Base-by-base conservation (phyloP, 768 basidiomycete species). In the Myochromella boudieri region DNA sequence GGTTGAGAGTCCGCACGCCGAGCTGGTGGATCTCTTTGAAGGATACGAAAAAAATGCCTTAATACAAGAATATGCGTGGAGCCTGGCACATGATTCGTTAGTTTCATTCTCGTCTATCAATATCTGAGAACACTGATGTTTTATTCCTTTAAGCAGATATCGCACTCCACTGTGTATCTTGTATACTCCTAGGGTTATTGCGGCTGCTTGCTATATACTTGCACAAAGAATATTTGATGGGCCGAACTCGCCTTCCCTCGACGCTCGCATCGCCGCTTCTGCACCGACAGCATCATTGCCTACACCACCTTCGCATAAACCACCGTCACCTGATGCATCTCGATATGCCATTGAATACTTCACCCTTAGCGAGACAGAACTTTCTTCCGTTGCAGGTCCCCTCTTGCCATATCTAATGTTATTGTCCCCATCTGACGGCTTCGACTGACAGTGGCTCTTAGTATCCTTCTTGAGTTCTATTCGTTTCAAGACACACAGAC, bases 81-180 rank as follows among this genome's bases (percentile, higher is more conserved):
- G 87, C 51, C 72, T 93, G 41, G 85, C 89, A 11, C 87, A 91
- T 65, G 91, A 93, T 70, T 90, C 91, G 91, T 92, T 48, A 66
- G 75, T 77, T 27, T 32, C 11, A 39, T 40, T 46, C 39, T 14
- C 17, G 52, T n/a, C 42, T 44, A 32, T 37, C 17, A 6, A 22
- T 10, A 24, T n/a, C 28, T 29, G 26, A 51, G 38, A 49, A 41
- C 24, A 17, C 24, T 56, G 42, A 37, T 36, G 10, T 33, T 42
- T n/a, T 52, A 15, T 43, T 50, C 48, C 33, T 41, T 48, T 36
- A 21, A 18, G 33, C 58, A 91, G 91, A 42, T 89, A 84, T 65
- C 78, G 91, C 53, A 91, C 86, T 3, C 87, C 89, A 3, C 66
- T 91, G 17, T 91, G 89, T 60, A 59, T 91, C 34, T 65, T 91